Evolutionary conservation across 1,139 yeast genomes (phyloP).

Genomic region (Lodderomyces oxycetoniae): DNA sequence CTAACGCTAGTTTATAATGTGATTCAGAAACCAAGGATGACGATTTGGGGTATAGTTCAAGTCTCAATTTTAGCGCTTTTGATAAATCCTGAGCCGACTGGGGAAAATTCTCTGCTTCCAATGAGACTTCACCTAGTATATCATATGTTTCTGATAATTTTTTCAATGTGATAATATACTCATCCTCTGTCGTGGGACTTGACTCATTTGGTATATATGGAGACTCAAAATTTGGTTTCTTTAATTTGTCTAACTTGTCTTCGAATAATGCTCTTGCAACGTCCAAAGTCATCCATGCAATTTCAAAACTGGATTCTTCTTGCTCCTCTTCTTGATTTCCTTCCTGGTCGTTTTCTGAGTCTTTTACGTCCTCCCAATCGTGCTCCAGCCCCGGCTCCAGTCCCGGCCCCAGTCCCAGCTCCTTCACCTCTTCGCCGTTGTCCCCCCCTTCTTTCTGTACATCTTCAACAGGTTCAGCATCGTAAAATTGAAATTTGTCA

Average conservation of each 20-base stretch:
- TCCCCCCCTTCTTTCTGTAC: constrained; percentile 28
- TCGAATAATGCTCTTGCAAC: constrained; percentile 65
- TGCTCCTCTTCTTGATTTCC: constrained; percentile 24
- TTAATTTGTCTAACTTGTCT: constrained; percentile 30
- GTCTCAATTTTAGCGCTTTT: constrained; percentile 52
- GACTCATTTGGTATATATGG: constrained; percentile 36
- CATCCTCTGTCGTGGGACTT: constrained; percentile 28
- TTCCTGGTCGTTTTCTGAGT: constrained; percentile 26
- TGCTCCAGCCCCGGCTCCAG: too few relatives aligned
- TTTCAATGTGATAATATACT: constrained; percentile 34
- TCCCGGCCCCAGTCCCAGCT: neutral
- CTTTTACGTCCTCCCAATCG: constrained; percentile 18
- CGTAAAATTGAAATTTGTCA: constrained; percentile 53
- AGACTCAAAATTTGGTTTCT: constrained; percentile 12
- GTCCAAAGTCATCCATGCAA: constrained; percentile 85
- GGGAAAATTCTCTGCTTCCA: constrained; percentile 77
- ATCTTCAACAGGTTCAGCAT: constrained; percentile 30
- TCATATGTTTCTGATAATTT: constrained; percentile 75
- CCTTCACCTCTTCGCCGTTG: constrained; percentile 17
- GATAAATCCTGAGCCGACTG: constrained; percentile 71
- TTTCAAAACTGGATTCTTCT: constrained; percentile 65
- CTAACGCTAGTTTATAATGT: constrained; percentile 76
- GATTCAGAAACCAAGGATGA: constrained; percentile 71
- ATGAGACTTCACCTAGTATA: constrained; percentile 80
- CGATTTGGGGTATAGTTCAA: constrained; percentile 45